phyloP scores from a whole-genome alignment of 2,329 filamentous ascomycete species.

The Microdochium paspali region DNA sequence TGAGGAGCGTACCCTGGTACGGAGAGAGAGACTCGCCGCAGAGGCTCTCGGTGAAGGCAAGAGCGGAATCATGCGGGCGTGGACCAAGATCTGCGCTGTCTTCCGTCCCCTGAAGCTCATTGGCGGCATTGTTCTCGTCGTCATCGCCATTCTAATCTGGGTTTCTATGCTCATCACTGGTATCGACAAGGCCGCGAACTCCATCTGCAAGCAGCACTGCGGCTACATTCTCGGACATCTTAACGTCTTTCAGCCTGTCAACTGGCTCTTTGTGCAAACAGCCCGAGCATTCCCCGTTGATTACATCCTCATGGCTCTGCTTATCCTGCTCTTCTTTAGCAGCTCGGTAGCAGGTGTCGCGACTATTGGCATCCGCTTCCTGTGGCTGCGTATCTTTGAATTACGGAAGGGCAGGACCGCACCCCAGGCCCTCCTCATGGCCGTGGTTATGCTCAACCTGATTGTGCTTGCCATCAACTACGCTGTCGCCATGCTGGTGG shows the following conservation, averaged over 20 bases:
- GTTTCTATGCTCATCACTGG: constrained; percentile 90
- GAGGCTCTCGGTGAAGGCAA: constrained; percentile 73
- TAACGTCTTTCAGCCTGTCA: constrained; percentile 91
- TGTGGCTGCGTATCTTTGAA: constrained; percentile 90
- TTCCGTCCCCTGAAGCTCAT: constrained; percentile 85
- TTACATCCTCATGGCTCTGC: constrained; percentile 77
- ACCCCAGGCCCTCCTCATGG: constrained; percentile 83
- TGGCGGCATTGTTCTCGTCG: constrained; percentile 68
- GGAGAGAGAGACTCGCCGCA: constrained; percentile 77
- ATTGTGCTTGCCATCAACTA: constrained; percentile 92
- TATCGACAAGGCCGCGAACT: constrained; percentile 95
- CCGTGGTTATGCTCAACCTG: constrained; percentile 82
- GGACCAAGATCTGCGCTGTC: constrained; percentile 72
- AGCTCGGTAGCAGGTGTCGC: constrained; percentile 82
- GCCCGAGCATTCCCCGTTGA: constrained; percentile 84
- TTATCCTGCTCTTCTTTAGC: constrained; percentile 82
- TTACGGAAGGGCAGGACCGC: constrained; percentile 83
- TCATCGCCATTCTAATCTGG: constrained; percentile 69
- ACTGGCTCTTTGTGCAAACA: constrained; percentile 76
- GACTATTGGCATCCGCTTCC: constrained; percentile 83
- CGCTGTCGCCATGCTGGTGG: constrained; percentile 83
- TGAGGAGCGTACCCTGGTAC: constrained; percentile 85
- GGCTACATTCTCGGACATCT: constrained; percentile 84
- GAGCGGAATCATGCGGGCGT: constrained; percentile 61
- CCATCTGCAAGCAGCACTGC: constrained; percentile 79